phyloP scores from a whole-genome alignment of 306 rosid species.

The Glycine latifolia region DNA sequence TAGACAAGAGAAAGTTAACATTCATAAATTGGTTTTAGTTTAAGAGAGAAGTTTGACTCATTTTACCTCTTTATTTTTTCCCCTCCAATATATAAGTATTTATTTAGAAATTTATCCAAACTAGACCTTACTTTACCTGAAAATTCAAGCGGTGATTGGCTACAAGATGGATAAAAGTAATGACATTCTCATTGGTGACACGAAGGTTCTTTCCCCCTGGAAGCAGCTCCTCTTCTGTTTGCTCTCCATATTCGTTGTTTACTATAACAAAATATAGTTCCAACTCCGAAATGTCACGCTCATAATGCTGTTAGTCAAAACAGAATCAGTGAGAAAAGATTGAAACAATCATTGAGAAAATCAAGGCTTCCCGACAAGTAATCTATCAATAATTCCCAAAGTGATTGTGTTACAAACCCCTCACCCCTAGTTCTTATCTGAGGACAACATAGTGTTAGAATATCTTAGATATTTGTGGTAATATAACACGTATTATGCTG shows the following conservation, averaged over 20 bases:
- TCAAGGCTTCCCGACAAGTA: conserved; percentile 10
- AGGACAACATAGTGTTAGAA: background rate
- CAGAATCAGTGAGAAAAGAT: conserved; percentile 35
- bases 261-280: conserved; percentile 92
- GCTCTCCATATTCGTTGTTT: conserved; percentile 98
- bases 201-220: conserved; percentile 80
- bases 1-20: background rate
- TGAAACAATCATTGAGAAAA: conserved; percentile 27
- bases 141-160: conserved; percentile 97
- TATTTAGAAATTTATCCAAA: conserved; percentile 3
- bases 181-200: conserved; percentile 87
- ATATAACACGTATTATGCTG: background rate
- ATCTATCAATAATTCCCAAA: conserved; percentile 2
- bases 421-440: conserved; percentile 5
- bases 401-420: conserved; percentile 22
- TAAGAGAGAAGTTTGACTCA: background rate
- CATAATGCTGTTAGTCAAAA: conserved; percentile 68
- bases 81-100: background rate
- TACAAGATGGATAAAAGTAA: conserved; percentile 94
- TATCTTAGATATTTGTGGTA: background rate
- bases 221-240: conserved; percentile 92
- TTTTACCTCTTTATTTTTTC: background rate
- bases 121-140: conserved; percentile 63
- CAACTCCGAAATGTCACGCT: conserved; percentile 78
- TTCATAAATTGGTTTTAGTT: background rate